Percentiles rank a stretch among this genome's conserved stretches.
These are phyloP conservation scores for Luvunga scandens DNA, from an alignment of 345 rosid genomes.

Conservation along the genomic window DNA sequence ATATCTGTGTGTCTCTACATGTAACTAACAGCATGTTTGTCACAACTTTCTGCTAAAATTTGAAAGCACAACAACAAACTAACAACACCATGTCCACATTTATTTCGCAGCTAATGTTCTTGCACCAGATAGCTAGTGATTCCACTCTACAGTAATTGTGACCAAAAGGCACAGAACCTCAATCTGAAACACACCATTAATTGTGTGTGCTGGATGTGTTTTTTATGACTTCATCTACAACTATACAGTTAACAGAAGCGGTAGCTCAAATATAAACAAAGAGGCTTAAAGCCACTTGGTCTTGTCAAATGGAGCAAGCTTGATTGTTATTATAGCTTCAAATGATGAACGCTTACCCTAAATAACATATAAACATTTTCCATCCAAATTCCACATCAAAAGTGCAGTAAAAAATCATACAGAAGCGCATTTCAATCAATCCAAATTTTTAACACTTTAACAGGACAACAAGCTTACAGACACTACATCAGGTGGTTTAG, in stretches of 20 bases:
- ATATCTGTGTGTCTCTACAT: not conserved
- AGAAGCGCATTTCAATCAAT: not conserved
- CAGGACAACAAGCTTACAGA: not conserved
- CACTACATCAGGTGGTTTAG: conserved; percentile 66
- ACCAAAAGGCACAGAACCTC: too few species aligned
- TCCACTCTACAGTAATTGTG: too few species aligned
- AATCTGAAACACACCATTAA: too few species aligned
- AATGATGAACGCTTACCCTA: not conserved
- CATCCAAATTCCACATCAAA: not conserved
- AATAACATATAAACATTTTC: not conserved
- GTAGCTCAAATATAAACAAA: too few species aligned
- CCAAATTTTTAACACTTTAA: not conserved
- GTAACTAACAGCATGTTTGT: not conserved
- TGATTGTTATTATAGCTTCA: not conserved
- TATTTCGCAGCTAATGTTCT: too few species aligned
- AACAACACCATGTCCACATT: too few species aligned
- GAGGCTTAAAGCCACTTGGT: not conserved
- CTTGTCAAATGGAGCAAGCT: not conserved
- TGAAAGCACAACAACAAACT: too few species aligned
- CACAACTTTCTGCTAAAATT: not conserved
- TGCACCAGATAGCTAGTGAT: too few species aligned
- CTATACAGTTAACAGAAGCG: too few species aligned
- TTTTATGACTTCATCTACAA: too few species aligned
- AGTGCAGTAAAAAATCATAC: not conserved
- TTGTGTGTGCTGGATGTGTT: too few species aligned